Evolutionary conservation across 1,139 yeast genomes (phyloP), one percentile per base, ranked within the genome.

Genomic region (Yamadazyma atlantica): DNA sequence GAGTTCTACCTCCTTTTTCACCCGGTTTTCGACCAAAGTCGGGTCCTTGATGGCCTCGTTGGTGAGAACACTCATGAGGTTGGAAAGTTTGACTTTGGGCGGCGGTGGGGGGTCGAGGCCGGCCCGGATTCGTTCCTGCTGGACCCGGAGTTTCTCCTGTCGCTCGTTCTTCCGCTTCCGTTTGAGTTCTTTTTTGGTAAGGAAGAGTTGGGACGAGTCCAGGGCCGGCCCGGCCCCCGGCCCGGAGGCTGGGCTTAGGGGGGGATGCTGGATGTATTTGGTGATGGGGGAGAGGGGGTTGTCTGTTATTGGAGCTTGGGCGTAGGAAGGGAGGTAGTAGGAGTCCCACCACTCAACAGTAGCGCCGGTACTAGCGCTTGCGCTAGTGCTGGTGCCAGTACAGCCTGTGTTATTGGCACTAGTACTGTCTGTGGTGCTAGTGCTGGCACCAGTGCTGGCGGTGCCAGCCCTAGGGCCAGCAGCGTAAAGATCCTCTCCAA

Each of bases 281-380:
- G 88, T 72, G 2, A 84, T 70, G 0, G 81, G 78, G 18, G 77
- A 69, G 2, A 64, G 66, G 15, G 73, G 75, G 37, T 58, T 64
- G 35, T 69, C n/a, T n/a, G n/a, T n/a, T 82, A 86, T 17, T 64
- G 55, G 0, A 87, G 71, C 2, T 84, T 70, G 0, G 81, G 78
- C 17, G 77, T 69, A 2, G 64, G 66, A 15, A 73, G 75, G 37
- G 57, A 64, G 35, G 69, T 60, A 72, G 8, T 77, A 78, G 40
- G 64, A 59, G 57, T 87, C 95, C 96, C 96, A 87, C 95, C 95
- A 86, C 57, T 86, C 95, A n/a, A n/a, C n/a, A n/a, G n/a, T n/a
- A n/a, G n/a, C n/a, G n/a, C n/a, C n/a, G n/a, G n/a, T n/a, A n/a
- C n/a, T n/a, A n/a, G n/a, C n/a, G n/a, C n/a, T n/a, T n/a, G n/a